Conservation (phyloP, 768 basidiomycete species). For the Calvatia gigantea region DNA sequence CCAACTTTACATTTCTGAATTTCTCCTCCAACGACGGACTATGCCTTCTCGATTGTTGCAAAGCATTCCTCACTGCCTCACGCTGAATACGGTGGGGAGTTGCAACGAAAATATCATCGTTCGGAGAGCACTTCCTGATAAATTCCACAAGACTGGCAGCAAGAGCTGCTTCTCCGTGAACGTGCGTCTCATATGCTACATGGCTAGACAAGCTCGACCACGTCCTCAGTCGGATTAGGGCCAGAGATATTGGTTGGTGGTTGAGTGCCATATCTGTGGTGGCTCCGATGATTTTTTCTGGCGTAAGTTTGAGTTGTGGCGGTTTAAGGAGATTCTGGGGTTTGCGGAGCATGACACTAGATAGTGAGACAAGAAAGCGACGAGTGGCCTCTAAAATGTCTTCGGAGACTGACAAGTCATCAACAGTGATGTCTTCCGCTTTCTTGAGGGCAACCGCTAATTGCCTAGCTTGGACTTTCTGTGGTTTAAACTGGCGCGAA, state of each 20-base stretch:
- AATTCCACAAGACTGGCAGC: slow-evolving; percentile 39
- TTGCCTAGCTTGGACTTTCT: slow-evolving; percentile 40
- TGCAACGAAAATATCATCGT: slow-evolving; percentile 47
- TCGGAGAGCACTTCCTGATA: slow-evolving; percentile 33
- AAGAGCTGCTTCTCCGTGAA: slow-evolving; percentile 43
- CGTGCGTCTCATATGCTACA: slow-evolving; percentile 43
- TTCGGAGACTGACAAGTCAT: slow-evolving; percentile 20
- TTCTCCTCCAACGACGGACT: slow-evolving; percentile 14
- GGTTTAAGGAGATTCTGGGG: slow-evolving; percentile 30
- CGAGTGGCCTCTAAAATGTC: slow-evolving; percentile 25
- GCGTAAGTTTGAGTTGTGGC: slow-evolving; percentile 16
- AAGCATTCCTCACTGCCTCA: slow-evolving; percentile 43
- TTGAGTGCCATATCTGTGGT: slow-evolving; percentile 17
- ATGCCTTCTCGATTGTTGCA: slow-evolving; percentile 20
- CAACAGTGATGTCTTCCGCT: slow-evolving; percentile 20
- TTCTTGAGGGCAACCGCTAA: slow-evolving; percentile 31
- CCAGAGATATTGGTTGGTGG: slow-evolving; percentile 40
- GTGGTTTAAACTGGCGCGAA: slow-evolving; percentile 41
- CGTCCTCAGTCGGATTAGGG: slow-evolving; percentile 38
- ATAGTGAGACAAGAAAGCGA: slow-evolving; percentile 37
- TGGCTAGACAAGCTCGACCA: slow-evolving; percentile 26
- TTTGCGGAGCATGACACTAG: slow-evolving; percentile 40
- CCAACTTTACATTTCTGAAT: slow-evolving; percentile 17
- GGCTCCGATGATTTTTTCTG: slow-evolving; percentile 9
- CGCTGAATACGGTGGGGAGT: slow-evolving; percentile 51